Conservation (phyloP, 2,329 filamentous ascomycete species). For the Fusarium falciforme region DNA sequence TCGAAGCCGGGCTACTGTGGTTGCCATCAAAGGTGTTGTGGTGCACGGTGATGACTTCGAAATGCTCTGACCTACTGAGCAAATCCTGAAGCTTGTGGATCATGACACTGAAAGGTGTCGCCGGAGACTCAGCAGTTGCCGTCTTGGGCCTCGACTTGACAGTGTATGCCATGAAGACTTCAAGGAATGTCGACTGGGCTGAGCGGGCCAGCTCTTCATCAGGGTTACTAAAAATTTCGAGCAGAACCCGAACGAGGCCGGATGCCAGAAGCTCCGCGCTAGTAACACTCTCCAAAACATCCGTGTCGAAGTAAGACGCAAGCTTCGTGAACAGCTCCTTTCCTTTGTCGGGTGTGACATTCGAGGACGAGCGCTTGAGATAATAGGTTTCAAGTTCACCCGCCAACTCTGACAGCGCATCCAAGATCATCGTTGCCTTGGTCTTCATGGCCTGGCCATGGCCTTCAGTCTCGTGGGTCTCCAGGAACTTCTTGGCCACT, state of each 20-base stretch:
- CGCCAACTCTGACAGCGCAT: constrained; percentile 77
- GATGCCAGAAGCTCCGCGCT: constrained; percentile 95
- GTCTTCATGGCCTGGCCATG: constrained; percentile 78
- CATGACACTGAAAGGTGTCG: constrained; percentile 89
- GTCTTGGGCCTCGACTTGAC: constrained; percentile 75
- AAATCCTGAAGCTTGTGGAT: constrained; percentile 96
- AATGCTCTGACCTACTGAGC: constrained; percentile 95
- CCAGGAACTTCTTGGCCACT: constrained; percentile 85
- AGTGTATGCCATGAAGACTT: constrained; percentile 88
- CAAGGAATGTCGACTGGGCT: constrained; percentile 85
- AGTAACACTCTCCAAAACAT: constrained; percentile 91
- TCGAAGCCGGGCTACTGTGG: constrained; percentile 89
- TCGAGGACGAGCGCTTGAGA: constrained; percentile 62
- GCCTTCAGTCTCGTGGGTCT: constrained; percentile 82
- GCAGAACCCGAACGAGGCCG: constrained; percentile 84
- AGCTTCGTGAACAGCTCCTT: constrained; percentile 78
- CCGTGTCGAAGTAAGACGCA: constrained; percentile 86
- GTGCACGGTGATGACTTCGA: constrained; percentile 95
- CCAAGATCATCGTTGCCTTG: constrained; percentile 81
- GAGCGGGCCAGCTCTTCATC: constrained; percentile 70
- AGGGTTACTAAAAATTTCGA: constrained; percentile 83
- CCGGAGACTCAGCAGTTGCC: constrained; percentile 73
- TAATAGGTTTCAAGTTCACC: constrained; percentile 79
- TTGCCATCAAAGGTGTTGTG: constrained; percentile 92
- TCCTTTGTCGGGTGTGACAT: constrained; percentile 63